These are phyloP conservation scores for Cercospora brassicicola DNA, from an alignment of 2,329 filamentous ascomycete species.

Conservation along the genomic window DNA sequence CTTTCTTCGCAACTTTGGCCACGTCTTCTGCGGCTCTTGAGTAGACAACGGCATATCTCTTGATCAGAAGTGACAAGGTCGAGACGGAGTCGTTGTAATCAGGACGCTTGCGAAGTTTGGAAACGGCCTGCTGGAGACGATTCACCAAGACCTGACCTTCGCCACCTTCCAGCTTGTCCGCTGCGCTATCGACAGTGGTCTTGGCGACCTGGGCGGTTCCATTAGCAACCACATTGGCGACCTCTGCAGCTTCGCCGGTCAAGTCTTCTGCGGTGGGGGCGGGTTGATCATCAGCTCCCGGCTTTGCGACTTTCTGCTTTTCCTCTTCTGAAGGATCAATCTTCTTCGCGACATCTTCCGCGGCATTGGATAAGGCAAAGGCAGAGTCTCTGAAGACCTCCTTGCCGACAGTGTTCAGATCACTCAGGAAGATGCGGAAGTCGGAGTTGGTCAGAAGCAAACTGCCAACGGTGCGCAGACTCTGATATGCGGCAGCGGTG, in stretches of 20 bases:
- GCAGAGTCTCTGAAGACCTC: constrained; percentile 88
- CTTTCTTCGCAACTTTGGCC: constrained; percentile 65
- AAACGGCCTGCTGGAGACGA: constrained; percentile 73
- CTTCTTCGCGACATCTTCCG: constrained; percentile 70
- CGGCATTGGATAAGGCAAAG: constrained; percentile 72
- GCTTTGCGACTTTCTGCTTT: constrained; percentile 55
- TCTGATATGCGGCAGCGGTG: constrained; percentile 73
- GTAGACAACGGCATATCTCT: constrained; percentile 76
- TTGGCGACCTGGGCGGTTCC: constrained; percentile 50
- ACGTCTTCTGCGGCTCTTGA: constrained; percentile 70
- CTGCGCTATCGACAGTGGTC: constrained; percentile 68
- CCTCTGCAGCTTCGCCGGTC: constrained; percentile 47
- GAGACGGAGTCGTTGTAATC: constrained; percentile 88
- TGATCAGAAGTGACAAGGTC: constrained; percentile 70
- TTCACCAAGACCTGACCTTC: constrained; percentile 71
- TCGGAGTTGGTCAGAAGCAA: constrained; percentile 88
- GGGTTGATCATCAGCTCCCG: constrained; percentile 52
- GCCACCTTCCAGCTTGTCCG: constrained; percentile 69
- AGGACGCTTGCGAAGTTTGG: constrained; percentile 69
- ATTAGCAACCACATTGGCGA: constrained; percentile 48
- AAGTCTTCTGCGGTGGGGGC: constrained; percentile 64
- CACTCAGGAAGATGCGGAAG: constrained; percentile 81
- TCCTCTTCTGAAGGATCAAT: constrained; percentile 68
- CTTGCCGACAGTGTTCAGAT: constrained; percentile 73
- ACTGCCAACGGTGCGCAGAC: constrained; percentile 76